Percentiles rank a stretch among this genome's conserved stretches.
These are phyloP conservation scores for Sphenostylis stenocarpa DNA, from an alignment of 306 rosid genomes.

Conservation along the genomic window DNA sequence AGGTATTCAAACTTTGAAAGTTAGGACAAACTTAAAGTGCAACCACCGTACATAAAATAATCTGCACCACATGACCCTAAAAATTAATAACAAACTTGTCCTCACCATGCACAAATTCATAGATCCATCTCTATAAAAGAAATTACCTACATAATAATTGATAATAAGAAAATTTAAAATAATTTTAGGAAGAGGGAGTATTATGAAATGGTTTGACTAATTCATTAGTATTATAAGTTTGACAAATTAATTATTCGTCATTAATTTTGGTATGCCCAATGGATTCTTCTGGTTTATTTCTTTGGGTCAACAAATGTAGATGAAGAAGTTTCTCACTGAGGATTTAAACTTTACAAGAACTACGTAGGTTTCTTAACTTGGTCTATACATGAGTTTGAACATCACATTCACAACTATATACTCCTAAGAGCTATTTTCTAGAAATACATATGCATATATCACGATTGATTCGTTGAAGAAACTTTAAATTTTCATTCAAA, in stretches of 20 bases:
- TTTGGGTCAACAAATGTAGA: not conserved
- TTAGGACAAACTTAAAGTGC: slow-evolving; percentile 2
- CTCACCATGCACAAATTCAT: no score
- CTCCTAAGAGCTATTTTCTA: slow-evolving; percentile 20
- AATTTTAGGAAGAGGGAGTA: no score
- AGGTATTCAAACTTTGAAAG: slow-evolving; percentile 27
- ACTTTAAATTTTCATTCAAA: not conserved
- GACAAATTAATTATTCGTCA: not conserved
- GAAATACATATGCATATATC: not conserved
- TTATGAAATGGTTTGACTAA: not conserved
- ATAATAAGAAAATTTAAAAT: no score
- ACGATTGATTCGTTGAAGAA: not conserved
- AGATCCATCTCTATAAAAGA: not conserved
- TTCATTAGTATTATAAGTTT: not conserved
- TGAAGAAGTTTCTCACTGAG: not conserved
- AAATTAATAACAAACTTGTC: not conserved
- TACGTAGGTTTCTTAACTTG: not conserved
- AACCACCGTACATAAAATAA: not conserved
- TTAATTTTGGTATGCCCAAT: not conserved
- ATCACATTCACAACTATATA: not conserved
- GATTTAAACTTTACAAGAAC: not conserved
- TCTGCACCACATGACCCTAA: not conserved
- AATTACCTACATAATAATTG: no score
- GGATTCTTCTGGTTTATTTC: not conserved
- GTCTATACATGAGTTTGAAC: slow-evolving; percentile 6